Base-by-base conservation (phyloP, 2,329 filamentous ascomycete species). In the Scortechinia acanthostroma region DNA sequence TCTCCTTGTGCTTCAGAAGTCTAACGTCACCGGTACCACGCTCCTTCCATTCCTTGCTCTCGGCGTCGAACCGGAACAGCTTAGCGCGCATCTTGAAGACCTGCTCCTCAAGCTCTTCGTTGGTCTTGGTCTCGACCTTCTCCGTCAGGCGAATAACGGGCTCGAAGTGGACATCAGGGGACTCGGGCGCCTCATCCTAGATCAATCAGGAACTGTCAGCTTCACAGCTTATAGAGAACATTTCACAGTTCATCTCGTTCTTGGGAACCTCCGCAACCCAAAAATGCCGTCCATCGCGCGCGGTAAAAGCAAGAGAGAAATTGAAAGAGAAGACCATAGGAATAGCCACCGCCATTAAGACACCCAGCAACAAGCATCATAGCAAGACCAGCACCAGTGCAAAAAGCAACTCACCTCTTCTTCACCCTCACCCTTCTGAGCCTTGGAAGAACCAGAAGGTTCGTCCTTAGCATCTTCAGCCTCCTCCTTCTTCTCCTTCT, bases 1-100 rank as follows among this genome's bases (percentile, higher is more conserved):
- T 96, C 76, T 96, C 91, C 80, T 90, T 93, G 78, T 98, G 93
- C 83, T 96, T 97, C 63, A 98, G 77, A 68, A 98, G 78, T 61
- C 91, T 83, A 52, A 97, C 91, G 59, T 97, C 91, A 58, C 93
- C 93, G 53, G 93, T 97, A 53, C 93, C 93, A 63, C 93, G 86
- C 82, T 98, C 93, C 79, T 97, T 98, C 93, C 93, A 98, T 75
- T 97, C 93, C 66, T 85, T 85, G 57, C 77, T 80, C 45, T 95
- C 89, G 57, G 87, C 81, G 69, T 95, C 85, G 66, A 97, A 98
- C 74, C 91, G 91, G 84, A 98, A 98, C 53, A 98, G 86, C 81
- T 98, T 98, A 62, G 93, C 93, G 59, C 93, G 88, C 91, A 97
- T 96, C 84, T 97, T 97, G 83, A 97, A 98, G 30, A 82, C 76